Base-by-base conservation (phyloP, 352 stramenopile genomes). In the Phytophthora capsici region DNA sequence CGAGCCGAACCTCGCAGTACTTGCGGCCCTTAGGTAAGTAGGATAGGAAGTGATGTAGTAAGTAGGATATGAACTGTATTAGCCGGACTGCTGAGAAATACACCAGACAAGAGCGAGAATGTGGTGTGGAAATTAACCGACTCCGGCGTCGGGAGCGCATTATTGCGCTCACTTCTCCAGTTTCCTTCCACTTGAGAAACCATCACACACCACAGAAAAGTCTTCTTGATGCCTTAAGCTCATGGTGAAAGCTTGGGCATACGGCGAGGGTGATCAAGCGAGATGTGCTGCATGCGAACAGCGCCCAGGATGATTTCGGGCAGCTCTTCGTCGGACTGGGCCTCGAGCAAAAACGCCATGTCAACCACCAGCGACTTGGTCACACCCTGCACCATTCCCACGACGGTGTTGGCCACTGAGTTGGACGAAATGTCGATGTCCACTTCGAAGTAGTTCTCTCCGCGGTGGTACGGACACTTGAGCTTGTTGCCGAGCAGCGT, bases 401-500 rank as follows among this genome's bases (percentile, higher is more conserved):
- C 83, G 57, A 95, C 86, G 8, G 84, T 91, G 65, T 95, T 94
- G 28, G 87, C 96, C 14, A 99, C 93, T 52, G 83, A 89, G 70
- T 94, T 98, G 49, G 82, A 97, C 36, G 90, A 95, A 58, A 98
- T 98, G 71, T 99, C 95, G 41, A 99, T 83, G 69, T 98, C 94
- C 36, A 99, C 75, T 75, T 99, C 96, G 66, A 99, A 97, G 75
- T 98, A 99, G 59, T 97, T 94, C 51, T 94, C 86, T 44, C 86
- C 90, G 52, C 81, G 85, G 66, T 87, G 72, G 71, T 97, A 96
- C 47, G 73, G 81, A 50, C 85, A 93, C 74, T 98, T 97, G 17
- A 99, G 88, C 74, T 99, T 99, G 67, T 97, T 99, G 22, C 96
- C 97, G 26, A 99, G 82, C 32, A 99, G 90, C 28, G 95, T 96